Base-by-base conservation (phyloP, 148 eudicot species). In the Rhododendron griersonianum region DNA sequence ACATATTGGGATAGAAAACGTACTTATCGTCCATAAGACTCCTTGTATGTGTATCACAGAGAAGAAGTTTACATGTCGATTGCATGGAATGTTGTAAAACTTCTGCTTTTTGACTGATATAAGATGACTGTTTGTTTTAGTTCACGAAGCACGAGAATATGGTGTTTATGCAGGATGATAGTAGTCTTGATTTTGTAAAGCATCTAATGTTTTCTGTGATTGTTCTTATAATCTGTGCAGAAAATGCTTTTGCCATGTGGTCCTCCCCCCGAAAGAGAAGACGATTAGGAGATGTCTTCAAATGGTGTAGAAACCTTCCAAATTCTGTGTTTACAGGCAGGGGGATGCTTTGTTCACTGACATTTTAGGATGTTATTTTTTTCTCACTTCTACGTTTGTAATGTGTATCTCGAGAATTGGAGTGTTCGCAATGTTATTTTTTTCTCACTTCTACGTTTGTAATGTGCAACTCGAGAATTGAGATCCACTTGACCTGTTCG, bases 201-300 rank as follows among this genome's bases (percentile, higher is more conserved):
- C 39, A 16, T 67, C 9, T 44, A 44, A 47, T 78, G 21, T 14
- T 86, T 65, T 47, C 15, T 67, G 33, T 3, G 74, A 35, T 73
- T 35, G 10, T 35, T 73, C 74, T n/a, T 71, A 4, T 59, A 35
- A 84, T 87, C 41, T 8, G 78, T 90, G 87, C 95, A 95, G 98
- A 95, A 95, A 93, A 95, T 95, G 95, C 89, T 94, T 83, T 89
- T 91, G 88, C 98, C 98, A 10, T 94, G 98, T 83, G 98, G 98
- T 28, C 93, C 91, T 86, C 94, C 98, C 41, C 95, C 97, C 19
- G 94, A 92, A 89, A 92, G 94, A 90, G 92, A 91, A 76, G 94
- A 92, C 11, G 94, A 92, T 80, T 87, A 80, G 79, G 77, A 78
- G 50, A 18, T 16, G 28, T 39, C n/a, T 67, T 61, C 83, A 50